Evolutionary conservation across 192 early-diverging fungal species (phyloP).

Genomic region (Entomortierella beljakovae): DNA sequence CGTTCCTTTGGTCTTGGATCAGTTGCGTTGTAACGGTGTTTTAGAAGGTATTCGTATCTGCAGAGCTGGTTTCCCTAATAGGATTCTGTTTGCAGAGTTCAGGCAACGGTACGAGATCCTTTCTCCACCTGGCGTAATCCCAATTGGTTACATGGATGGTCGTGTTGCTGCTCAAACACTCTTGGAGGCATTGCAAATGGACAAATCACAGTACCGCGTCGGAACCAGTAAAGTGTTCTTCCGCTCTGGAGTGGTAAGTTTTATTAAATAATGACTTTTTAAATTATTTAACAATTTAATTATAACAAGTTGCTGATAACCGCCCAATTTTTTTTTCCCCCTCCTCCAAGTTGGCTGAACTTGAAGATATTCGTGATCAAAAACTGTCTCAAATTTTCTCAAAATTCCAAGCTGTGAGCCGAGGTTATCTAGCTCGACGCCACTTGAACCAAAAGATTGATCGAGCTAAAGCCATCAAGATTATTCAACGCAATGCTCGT

Average conservation of each 20-base stretch:
- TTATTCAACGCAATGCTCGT: conserved; percentile 96
- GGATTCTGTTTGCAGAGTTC: conserved; percentile 93
- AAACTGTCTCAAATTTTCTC: conserved; percentile 86
- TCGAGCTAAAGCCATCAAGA: conserved; percentile 76
- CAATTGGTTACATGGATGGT: conserved; percentile 89
- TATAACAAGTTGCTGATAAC: background rate
- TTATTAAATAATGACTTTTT: background rate
- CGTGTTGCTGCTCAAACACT: conserved; percentile 85
- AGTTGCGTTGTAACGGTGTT: conserved; percentile 97
- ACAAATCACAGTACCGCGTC: conserved; percentile 85
- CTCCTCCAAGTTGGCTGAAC: conserved; percentile 77
- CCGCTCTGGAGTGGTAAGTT: conserved; percentile 87
- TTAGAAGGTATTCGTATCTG: conserved; percentile 97
- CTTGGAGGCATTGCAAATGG: conserved; percentile 80
- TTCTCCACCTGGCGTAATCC: conserved; percentile 80
- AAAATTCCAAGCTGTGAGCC: conserved; percentile 87
- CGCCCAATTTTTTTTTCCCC: background rate
- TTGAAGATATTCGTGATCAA: conserved; percentile 92
- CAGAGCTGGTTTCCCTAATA: conserved; percentile 94
- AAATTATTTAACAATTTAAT: background rate
- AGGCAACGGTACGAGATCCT: conserved; percentile 94
- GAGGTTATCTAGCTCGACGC: conserved; percentile 85
- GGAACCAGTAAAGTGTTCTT: conserved; percentile 98
- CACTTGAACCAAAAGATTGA: conserved; percentile 71
- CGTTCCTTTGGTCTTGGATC: conserved; percentile 89